These are phyloP conservation scores for Teunomyces barrocoloradensis DNA, from an alignment of 805 yeast species.

Conservation along the genomic window DNA sequence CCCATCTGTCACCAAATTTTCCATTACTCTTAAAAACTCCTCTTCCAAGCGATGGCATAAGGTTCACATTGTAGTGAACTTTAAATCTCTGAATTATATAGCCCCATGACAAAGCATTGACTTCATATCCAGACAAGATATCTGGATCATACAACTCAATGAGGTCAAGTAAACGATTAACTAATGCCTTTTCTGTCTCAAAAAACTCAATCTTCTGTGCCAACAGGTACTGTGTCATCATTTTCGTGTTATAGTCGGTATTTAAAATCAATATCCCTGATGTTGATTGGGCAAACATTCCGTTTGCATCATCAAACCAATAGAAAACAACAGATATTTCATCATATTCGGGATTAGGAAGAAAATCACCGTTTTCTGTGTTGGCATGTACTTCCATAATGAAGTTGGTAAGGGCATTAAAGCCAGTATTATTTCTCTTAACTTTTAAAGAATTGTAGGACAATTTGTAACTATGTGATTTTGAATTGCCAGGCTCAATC, in stretches of 20 bases:
- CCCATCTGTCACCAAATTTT: conserved; percentile 71
- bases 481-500: conserved; percentile 46
- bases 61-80: conserved; percentile 45
- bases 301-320: conserved; percentile 47
- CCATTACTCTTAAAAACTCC: conserved; percentile 47
- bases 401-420: conserved; percentile 53
- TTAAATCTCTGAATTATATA: conserved; percentile 68
- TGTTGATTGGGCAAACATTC: conserved; percentile 10
- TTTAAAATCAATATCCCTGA: conserved; percentile 4
- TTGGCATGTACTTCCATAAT: conserved; percentile 67
- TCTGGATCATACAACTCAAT: conserved; percentile 80
- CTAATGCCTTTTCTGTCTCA: conserved; percentile 56
- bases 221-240: not conserved
- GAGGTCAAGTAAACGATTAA: conserved; percentile 52
- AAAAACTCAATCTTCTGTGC: conserved; percentile 22
- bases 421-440: conserved; percentile 37
- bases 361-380: conserved; percentile 39
- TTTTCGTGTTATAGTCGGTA: not conserved
- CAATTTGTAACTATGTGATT: conserved; percentile 34
- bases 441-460: conserved; percentile 35
- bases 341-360: conserved; percentile 69
- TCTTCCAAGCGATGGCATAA: conserved; percentile 61
- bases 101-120: conserved; percentile 85
- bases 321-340: conserved; percentile 61
- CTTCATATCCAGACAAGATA: conserved; percentile 80